Base-by-base conservation (phyloP, 257 asterid genomes). In the Solanum sitiens region DNA sequence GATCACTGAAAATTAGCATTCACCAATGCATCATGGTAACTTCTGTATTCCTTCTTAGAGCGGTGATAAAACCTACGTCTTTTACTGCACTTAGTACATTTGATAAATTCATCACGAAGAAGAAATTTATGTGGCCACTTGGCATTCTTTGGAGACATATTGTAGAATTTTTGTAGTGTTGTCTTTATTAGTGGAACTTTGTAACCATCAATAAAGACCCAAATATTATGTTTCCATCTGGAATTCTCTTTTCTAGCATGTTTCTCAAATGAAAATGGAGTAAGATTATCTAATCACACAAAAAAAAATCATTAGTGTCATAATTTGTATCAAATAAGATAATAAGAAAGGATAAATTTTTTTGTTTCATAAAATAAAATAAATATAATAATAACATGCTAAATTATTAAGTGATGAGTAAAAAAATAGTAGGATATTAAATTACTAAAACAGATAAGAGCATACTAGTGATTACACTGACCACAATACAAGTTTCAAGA, bases 191-290 rank as follows among this genome's bases (percentile, higher is more conserved):
- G 56, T 45, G 95, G 93, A 73, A 93, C 92, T 83, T 93, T 93
- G 87, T 93, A 92, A 74, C 94, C 94, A 75, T 89, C 70, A 87
- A 88, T 88, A 83, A 90, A 89, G 37, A 93, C 87, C 94, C 95
- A 93, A 25, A 93, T 90, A 86, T 90, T 93, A 40, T 93, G 88
- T 90, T 93, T 93, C 95, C 95, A 93, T 89, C 93, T 89, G 5
- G 87, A 89, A 44, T 90, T 89, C 86, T 93, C 95, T 88, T 93
- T 91, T 71, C 94, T 91, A 35, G 95, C 91, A 90, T 93, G 95
- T 87, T 91, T 91, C 91, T 93, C 95, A 87, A 93, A 93, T 44
- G 94, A 94, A 86, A 91, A 90, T 2, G 94, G 95, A 15, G 94
- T 90, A 90, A 93, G 85, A 88, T 93, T 93, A 33, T 90, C 95